phyloP scores from a whole-genome alignment of 768 basidiomycete genomes.

The Suillus brevipes region DNA sequence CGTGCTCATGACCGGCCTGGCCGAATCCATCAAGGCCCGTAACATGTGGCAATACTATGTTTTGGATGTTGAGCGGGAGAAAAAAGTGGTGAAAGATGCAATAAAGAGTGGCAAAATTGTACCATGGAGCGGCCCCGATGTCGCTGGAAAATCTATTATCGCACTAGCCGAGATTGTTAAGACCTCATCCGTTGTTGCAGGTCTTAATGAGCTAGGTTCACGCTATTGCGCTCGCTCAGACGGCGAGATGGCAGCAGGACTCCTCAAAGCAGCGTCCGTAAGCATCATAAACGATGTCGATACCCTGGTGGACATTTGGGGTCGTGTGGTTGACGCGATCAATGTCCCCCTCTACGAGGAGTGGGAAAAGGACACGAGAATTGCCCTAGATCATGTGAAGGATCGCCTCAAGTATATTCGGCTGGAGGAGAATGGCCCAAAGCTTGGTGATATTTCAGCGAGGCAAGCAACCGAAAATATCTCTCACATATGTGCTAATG shows the following conservation, averaged over 20 bases:
- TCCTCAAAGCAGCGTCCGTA: conserved; percentile 68
- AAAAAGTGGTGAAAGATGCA: conserved; percentile 46
- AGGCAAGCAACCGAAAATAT: conserved; percentile 15
- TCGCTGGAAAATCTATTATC: conserved; percentile 57
- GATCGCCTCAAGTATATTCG: conserved; percentile 80
- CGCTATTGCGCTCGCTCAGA: conserved; percentile 71
- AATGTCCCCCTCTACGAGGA: conserved; percentile 88
- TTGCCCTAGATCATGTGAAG: conserved; percentile 71
- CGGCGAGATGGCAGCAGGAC: conserved; percentile 64
- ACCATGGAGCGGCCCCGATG: conserved; percentile 60
- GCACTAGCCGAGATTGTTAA: conserved; percentile 70
- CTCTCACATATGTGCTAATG: conserved; percentile 10
- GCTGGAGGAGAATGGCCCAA: conserved; percentile 81
- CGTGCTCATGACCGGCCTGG: conserved; percentile 62
- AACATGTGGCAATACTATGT: conserved; percentile 96
- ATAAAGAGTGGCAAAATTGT: conserved; percentile 37
- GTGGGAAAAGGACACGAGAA: conserved; percentile 80
- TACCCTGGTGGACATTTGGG: conserved; percentile 71
- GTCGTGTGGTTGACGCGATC: conserved; percentile 74
- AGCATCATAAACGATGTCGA: conserved; percentile 47
- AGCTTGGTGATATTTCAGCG: conserved; percentile 74
- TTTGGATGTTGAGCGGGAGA: conserved; percentile 69
- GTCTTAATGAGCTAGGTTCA: conserved; percentile 58
- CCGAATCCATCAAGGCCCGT: conserved; percentile 57
- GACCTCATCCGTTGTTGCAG: conserved; percentile 52